Evolutionary conservation across 352 stramenopile species (phyloP).

Genomic region (Phytopythium delawarense): DNA sequence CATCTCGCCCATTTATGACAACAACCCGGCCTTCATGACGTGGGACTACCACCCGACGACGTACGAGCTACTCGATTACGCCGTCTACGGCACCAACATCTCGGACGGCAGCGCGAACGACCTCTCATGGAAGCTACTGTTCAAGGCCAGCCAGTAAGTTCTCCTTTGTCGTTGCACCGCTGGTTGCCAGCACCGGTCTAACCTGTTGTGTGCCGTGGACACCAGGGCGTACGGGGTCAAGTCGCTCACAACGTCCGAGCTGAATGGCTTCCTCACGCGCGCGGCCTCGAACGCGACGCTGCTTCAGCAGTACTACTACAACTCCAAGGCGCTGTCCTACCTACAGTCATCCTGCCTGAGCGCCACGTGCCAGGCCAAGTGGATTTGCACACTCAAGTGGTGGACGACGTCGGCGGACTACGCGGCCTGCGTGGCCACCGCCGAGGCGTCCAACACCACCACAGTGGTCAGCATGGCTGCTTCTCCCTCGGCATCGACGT

Average conservation of each 20-base stretch:
- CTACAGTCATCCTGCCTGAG: slow-evolving; percentile 34
- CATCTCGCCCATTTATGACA: slow-evolving; percentile 85
- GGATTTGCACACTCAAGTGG: slow-evolving; percentile 66
- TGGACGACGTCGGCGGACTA: slow-evolving; percentile 58
- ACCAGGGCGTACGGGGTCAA: slow-evolving; percentile 37
- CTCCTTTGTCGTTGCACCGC: background rate
- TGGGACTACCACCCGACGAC: slow-evolving; percentile 57
- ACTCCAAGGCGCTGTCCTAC: slow-evolving; percentile 69
- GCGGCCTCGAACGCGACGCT: slow-evolving; percentile 33
- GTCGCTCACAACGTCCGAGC: slow-evolving; percentile 29
- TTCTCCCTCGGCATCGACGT: background rate
- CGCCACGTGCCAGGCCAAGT: slow-evolving; percentile 41
- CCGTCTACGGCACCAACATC: slow-evolving; percentile 64
- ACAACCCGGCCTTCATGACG: slow-evolving; percentile 87
- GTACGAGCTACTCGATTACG: slow-evolving; percentile 68
- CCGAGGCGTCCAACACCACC: slow-evolving; percentile 1
- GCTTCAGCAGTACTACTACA: slow-evolving; percentile 69
- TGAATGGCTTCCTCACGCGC: slow-evolving; percentile 43
- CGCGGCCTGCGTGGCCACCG: slow-evolving; percentile 33
- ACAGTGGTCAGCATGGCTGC: slow-evolving; percentile 2
- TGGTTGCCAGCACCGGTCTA: background rate
- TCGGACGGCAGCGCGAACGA: slow-evolving; percentile 21
- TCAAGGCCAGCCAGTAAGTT: slow-evolving; percentile 26
- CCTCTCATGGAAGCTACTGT: slow-evolving; percentile 41
- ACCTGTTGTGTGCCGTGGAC: background rate